Percentiles rank a stretch among this genome's conserved stretches.
Conservation (phyloP, 257 asterid genomes). For the Lithospermum erythrorhizon region DNA sequence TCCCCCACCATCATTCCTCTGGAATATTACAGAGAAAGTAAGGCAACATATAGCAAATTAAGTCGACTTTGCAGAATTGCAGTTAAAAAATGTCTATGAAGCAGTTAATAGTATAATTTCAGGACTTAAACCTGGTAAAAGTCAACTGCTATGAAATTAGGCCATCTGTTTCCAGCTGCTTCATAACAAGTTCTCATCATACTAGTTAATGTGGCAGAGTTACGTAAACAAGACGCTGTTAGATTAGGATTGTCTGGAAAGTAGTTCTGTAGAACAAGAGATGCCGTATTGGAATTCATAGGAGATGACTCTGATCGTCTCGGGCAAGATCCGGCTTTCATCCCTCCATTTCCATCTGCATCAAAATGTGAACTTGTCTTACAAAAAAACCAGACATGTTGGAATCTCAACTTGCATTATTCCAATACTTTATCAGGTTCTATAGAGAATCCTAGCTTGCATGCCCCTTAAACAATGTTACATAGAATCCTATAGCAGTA, state of each 20-base stretch:
- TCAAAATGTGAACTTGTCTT: no score
- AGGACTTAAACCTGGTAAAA: slow-evolving; percentile 45
- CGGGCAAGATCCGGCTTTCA: slow-evolving; percentile 51
- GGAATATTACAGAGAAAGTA: slow-evolving; percentile 11
- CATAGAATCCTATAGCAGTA: no score
- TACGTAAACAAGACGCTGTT: slow-evolving; percentile 49
- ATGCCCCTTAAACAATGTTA: no score
- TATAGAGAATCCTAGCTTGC: no score
- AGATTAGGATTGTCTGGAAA: slow-evolving; percentile 54
- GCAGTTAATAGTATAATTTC: slow-evolving; percentile 1
- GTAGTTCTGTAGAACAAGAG: slow-evolving; percentile 64
- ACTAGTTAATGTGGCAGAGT: slow-evolving; percentile 44
- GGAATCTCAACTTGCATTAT: no score
- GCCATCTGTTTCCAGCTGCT: slow-evolving; percentile 72
- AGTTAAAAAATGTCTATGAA: slow-evolving; percentile 1
- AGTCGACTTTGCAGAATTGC: background rate
- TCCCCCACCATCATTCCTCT: slow-evolving; percentile 92
- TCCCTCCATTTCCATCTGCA: slow-evolving; percentile 73
- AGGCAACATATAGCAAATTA: background rate
- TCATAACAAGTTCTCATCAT: slow-evolving; percentile 54
- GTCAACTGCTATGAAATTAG: slow-evolving; percentile 85
- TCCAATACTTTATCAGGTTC: no score
- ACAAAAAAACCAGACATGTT: no score
- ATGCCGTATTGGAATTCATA: slow-evolving; percentile 46
- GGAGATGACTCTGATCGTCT: slow-evolving; percentile 67